Evolutionary conservation across 2,329 filamentous ascomycete genomes (phyloP).

Genomic region (Fusarium continuum): DNA sequence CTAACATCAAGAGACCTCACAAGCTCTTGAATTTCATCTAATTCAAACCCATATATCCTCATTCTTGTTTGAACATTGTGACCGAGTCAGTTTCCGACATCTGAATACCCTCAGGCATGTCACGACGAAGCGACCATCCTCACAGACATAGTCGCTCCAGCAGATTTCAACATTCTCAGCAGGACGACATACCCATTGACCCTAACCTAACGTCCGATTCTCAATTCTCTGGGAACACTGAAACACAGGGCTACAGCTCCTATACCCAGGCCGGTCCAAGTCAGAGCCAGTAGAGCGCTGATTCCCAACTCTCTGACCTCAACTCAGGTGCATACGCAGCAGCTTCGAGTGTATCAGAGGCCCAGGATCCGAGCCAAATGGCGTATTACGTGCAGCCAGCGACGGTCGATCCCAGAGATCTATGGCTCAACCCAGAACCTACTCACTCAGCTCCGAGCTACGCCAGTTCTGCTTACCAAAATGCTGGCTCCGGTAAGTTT

Average conservation of each 20-base stretch:
- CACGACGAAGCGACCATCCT: conserved; percentile 24
- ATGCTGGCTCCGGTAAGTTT: conserved; percentile 13
- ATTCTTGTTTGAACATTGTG: no score
- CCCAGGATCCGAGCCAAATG: conserved; percentile 20
- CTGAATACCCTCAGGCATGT: conserved; percentile 13
- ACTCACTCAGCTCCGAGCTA: not conserved
- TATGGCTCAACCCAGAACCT: not conserved
- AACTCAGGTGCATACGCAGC: conserved; percentile 1
- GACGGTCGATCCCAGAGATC: conserved; percentile 29
- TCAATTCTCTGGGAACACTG: not conserved
- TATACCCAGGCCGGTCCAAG: conserved; percentile 27
- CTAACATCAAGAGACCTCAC: not conserved
- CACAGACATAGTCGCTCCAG: conserved; percentile 16
- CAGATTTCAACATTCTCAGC: conserved; percentile 10
- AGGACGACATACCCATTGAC: conserved; percentile 26
- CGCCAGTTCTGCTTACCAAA: conserved; percentile 18
- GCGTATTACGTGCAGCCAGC: conserved; percentile 10
- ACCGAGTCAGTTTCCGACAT: fast-evolving
- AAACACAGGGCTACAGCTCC: not conserved
- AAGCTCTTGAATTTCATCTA: not conserved
- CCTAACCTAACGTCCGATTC: not conserved
- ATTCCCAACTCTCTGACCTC: conserved; percentile 19
- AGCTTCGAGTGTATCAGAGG: conserved; percentile 15
- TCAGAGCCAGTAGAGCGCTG: conserved; percentile 35
- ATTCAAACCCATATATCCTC: not conserved